Evolutionary conservation across 139 green algal species (phyloP).

Genomic region (Limnomonas spitsbergensis): DNA sequence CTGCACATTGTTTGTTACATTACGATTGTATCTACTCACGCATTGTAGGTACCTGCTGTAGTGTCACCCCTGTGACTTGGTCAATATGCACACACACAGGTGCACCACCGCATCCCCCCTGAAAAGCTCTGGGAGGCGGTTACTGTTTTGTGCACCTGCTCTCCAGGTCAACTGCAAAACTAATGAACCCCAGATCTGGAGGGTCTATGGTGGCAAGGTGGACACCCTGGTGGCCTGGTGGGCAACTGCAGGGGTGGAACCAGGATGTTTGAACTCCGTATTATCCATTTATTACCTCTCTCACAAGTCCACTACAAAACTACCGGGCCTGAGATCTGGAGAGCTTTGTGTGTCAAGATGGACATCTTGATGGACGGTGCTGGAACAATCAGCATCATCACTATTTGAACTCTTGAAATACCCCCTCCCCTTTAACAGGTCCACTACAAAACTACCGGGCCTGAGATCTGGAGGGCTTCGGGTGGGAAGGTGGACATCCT

Average conservation of each 20-base stretch:
- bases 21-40: too few relatives aligned
- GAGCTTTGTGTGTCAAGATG: conserved; percentile 72
- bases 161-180: too few relatives aligned
- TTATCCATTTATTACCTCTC: neutral
- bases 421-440: neutral
- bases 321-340: conserved; percentile 85
- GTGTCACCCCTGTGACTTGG: too few relatives aligned
- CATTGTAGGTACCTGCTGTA: too few relatives aligned
- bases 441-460: conserved; percentile 41
- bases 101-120: too few relatives aligned
- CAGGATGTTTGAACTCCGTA: conserved; percentile 92
- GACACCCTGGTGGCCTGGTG: conserved; percentile 64
- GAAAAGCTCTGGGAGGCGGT: too few relatives aligned
- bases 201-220: conserved; percentile 72
- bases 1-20: too few relatives aligned
- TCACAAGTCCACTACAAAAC: neutral
- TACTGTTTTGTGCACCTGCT: too few relatives aligned
- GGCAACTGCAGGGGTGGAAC: too few relatives aligned
- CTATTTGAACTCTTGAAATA: conserved; percentile 49
- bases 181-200: conserved; percentile 86
- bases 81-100: too few relatives aligned
- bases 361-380: conserved; percentile 66
- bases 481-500: conserved; percentile 68
- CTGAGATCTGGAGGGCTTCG: conserved; percentile 86
- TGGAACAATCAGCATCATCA: conserved; percentile 97